phyloP scores from a whole-genome alignment of 371 early-diverging fungal genomes.

The Mortierella sp. region DNA sequence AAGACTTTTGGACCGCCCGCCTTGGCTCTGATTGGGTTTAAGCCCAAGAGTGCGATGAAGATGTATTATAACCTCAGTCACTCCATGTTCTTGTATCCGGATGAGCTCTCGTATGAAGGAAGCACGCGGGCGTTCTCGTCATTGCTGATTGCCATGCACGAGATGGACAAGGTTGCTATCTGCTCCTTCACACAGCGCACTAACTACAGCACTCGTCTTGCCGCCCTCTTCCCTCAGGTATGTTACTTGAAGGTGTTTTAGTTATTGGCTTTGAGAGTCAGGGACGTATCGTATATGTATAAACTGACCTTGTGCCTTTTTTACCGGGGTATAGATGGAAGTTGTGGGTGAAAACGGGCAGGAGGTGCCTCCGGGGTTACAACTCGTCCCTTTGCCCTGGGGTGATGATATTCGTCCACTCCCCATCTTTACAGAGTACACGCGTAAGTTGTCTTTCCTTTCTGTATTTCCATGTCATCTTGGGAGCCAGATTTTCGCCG shows the following conservation, averaged over 20 bases:
- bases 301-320: not conserved
- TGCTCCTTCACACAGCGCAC: conserved; percentile 70
- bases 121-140: conserved; percentile 78
- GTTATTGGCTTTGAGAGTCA: not conserved
- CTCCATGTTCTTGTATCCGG: conserved; percentile 81
- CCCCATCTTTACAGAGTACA: conserved; percentile 54
- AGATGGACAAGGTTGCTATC: conserved; percentile 70
- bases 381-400: conserved; percentile 76
- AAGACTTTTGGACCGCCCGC: conserved; percentile 62
- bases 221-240: conserved; percentile 78
- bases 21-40: conserved; percentile 78
- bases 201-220: conserved; percentile 67
- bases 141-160: conserved; percentile 67
- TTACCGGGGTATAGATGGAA: conserved; percentile 34
- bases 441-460: conserved; percentile 32
- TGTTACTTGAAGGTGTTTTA: not conserved
- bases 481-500: not conserved
- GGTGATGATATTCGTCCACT: conserved; percentile 75
- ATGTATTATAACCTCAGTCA: conserved; percentile 72
- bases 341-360: conserved; percentile 46
- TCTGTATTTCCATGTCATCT: not conserved
- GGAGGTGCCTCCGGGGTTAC: conserved; percentile 71
- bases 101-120: conserved; percentile 77
- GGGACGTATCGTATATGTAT: not conserved
- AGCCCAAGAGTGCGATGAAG: conserved; percentile 57